These are phyloP conservation scores for Aspergillus kassunensis DNA, from an alignment of 495 filamentous ascomycete species.

Conservation along the genomic window DNA sequence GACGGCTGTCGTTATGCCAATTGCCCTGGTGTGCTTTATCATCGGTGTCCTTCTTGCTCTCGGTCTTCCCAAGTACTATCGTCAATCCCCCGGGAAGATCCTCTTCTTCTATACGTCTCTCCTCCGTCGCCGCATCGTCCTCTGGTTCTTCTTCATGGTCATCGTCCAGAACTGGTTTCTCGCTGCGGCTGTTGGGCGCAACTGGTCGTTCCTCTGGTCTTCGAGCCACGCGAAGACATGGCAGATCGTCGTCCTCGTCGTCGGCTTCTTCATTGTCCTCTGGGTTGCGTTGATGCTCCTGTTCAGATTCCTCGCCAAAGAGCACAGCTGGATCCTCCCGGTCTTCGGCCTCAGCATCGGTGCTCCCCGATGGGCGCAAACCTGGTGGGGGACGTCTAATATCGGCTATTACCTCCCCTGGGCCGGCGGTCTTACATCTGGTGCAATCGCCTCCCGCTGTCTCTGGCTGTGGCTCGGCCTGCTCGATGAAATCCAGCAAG, in stretches of 20 bases:
- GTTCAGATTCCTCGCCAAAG: constrained; percentile 35
- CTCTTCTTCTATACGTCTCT: constrained; percentile 51
- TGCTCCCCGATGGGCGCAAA: constrained; percentile 45
- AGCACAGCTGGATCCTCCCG: constrained; percentile 46
- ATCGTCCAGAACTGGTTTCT: constrained; percentile 47
- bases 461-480: constrained; percentile 50
- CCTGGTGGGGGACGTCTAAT: constrained; percentile 46
- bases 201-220: constrained; percentile 46
- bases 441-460: constrained; percentile 39
- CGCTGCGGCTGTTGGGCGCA: constrained; percentile 44
- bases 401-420: constrained; percentile 44
- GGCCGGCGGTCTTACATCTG: constrained; percentile 35
- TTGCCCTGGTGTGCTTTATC: constrained; percentile 34
- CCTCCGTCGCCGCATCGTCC: constrained; percentile 40
- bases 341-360: constrained; percentile 46
- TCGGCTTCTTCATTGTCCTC: constrained; percentile 40
- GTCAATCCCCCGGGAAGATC: constrained; percentile 60
- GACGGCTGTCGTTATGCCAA: constrained; percentile 32
- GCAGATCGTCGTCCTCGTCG: constrained; percentile 41
- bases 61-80: constrained; percentile 45
- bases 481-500: constrained; percentile 41
- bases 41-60: constrained; percentile 36
- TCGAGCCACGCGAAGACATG: constrained; percentile 37
- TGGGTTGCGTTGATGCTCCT: constrained; percentile 39
- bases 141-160: constrained; percentile 44